Evolutionary conservation across 345 rosid species (phyloP).

Genomic region (Camelina sativa): DNA sequence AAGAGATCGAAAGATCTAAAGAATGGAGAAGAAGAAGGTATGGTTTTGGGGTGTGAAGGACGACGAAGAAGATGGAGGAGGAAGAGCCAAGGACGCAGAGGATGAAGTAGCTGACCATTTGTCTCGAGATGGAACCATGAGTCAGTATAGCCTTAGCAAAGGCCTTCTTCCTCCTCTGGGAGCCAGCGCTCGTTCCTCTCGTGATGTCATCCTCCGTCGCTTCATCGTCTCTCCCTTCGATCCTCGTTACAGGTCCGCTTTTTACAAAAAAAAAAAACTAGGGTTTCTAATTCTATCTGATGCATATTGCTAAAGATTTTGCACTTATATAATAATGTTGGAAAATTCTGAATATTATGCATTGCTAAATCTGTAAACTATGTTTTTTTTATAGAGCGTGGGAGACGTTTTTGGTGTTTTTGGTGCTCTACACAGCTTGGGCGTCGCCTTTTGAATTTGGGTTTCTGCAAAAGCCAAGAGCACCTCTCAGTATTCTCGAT

Average conservation of each 20-base stretch:
- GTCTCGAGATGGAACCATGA: slow-evolving; percentile 56
- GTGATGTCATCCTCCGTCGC: slow-evolving; percentile 52
- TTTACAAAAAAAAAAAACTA: too few relatives aligned
- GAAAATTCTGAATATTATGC: too few relatives aligned
- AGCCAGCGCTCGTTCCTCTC: slow-evolving; percentile 47
- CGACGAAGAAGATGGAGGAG: slow-evolving; percentile 1
- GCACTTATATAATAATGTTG: too few relatives aligned
- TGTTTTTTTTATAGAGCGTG: slow-evolving; percentile 18
- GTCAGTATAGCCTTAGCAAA: slow-evolving; percentile 63
- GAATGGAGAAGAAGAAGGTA: slow-evolving; percentile 41
- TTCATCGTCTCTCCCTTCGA: slow-evolving; percentile 72
- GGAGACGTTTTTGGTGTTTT: slow-evolving; percentile 69
- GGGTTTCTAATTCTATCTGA: not conserved
- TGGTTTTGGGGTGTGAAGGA: slow-evolving; percentile 43
- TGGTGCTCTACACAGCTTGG: slow-evolving; percentile 92
- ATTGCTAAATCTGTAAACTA: too few relatives aligned
- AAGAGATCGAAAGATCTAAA: not conserved
- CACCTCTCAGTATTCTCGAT: slow-evolving; percentile 56
- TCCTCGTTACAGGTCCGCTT: slow-evolving; percentile 62
- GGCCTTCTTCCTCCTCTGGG: slow-evolving; percentile 84
- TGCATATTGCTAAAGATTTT: not conserved
- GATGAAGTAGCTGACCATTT: slow-evolving; percentile 33
- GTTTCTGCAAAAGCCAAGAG: slow-evolving; percentile 54
- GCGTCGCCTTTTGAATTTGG: slow-evolving; percentile 90
- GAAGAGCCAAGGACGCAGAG: not conserved